phyloP scores from a whole-genome alignment of 140 eudicot species.

The Cichorium intybus region DNA sequence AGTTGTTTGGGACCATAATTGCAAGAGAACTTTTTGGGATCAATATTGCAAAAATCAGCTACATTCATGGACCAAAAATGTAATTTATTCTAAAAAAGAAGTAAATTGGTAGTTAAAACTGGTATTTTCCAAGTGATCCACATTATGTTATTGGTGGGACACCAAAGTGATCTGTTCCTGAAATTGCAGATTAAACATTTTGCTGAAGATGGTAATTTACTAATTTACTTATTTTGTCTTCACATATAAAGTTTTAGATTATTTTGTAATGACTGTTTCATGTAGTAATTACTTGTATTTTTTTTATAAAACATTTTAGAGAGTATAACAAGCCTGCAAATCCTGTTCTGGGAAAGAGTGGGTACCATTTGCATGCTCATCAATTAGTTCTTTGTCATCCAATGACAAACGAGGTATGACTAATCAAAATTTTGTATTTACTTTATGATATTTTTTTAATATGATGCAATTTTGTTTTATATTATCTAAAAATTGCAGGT shows the following conservation, averaged over 20 bases:
- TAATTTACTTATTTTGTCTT: constrained; percentile 22
- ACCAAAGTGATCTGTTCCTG: constrained; percentile 54
- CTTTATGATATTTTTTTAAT: too few species aligned
- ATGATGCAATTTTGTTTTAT: too few species aligned
- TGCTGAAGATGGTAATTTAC: constrained; percentile 96
- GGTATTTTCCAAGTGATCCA: constrained; percentile 73
- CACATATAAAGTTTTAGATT: background rate
- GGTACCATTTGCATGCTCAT: constrained; percentile 97
- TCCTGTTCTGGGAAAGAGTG: constrained; percentile 98
- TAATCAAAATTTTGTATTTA: background rate
- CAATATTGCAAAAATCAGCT: too few species aligned
- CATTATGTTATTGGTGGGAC: constrained; percentile 77
- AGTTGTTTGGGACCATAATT: too few species aligned
- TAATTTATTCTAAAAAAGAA: too few species aligned
- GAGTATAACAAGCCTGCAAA: constrained; percentile 82
- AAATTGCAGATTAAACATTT: constrained; percentile 50
- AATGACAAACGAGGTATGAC: constrained; percentile 58
- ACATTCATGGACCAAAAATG: too few species aligned
- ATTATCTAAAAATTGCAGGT: too few species aligned
- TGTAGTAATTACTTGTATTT: constrained; percentile 3
- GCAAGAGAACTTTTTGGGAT: too few species aligned
- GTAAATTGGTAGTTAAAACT: background rate
- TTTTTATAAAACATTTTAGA: constrained; percentile 32
- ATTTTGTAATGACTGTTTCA: background rate
- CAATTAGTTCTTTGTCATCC: constrained; percentile 70